Evolutionary conservation across 371 early-diverging fungal species (phyloP).

Genomic region (Batkoa obscura): DNA sequence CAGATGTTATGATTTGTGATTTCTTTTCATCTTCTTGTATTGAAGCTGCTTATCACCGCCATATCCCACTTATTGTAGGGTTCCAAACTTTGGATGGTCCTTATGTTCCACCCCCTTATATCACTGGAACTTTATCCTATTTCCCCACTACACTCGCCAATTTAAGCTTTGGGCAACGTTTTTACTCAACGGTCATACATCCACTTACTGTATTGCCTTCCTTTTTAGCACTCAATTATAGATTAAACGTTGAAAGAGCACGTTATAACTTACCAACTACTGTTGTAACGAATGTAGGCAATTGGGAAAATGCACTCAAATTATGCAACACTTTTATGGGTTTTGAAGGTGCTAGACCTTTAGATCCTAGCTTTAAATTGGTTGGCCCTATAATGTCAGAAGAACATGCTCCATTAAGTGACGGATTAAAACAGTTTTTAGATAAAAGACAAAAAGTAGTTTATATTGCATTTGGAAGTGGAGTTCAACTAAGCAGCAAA

Average conservation of each 20-base stretch:
- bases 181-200: background rate
- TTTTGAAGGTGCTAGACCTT: background rate
- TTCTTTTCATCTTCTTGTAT: slow-evolving; percentile 4
- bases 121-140: background rate
- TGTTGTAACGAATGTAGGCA: background rate
- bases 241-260: background rate
- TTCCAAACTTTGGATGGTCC: background rate
- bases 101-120: background rate
- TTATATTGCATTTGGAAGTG: slow-evolving; percentile 3
- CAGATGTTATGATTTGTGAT: slow-evolving; percentile 7
- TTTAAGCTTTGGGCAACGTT: background rate
- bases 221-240: background rate
- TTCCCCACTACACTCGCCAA: background rate
- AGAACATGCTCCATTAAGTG: background rate
- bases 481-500: background rate
- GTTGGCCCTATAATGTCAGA: slow-evolving; percentile 1
- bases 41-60: slow-evolving; percentile 2
- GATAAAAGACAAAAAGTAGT: background rate
- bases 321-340: slow-evolving; percentile 1
- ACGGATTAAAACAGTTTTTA: background rate
- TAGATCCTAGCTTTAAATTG: background rate
- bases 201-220: background rate
- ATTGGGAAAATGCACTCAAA: background rate
- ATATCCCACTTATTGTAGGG: slow-evolving; percentile 1
- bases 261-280: background rate